Conservation (phyloP, 768 basidiomycete species). For the Suillus paluster region DNA sequence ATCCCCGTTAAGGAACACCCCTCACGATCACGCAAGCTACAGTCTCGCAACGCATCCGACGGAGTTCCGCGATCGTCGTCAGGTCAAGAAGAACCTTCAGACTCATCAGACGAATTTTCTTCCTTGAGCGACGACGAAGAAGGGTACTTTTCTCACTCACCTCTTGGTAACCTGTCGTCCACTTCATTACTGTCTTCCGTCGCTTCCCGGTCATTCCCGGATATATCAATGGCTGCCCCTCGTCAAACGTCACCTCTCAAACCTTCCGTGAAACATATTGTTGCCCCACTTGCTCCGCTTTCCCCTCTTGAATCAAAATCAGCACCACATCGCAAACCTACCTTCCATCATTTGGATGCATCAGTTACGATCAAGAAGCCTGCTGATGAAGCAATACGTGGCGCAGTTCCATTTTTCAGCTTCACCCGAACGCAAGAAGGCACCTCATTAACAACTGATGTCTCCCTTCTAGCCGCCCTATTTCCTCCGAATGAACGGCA, state of each 20-base stretch:
- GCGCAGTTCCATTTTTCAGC: slow-evolving; percentile 73
- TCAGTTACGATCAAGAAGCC: slow-evolving; percentile 19
- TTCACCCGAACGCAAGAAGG: slow-evolving; percentile 80
- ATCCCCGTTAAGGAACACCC: slow-evolving; percentile 42
- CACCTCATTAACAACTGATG: slow-evolving; percentile 76
- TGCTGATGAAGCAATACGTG: slow-evolving; percentile 7
- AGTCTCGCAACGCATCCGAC: not conserved
- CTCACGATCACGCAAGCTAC: not conserved
- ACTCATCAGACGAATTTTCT: slow-evolving; percentile 29
- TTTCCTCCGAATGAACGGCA: slow-evolving; percentile 75
- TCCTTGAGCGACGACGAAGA: slow-evolving; percentile 42
- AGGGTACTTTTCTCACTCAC: slow-evolving; percentile 66
- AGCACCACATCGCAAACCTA: slow-evolving; percentile 14
- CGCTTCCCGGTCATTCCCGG: slow-evolving; percentile 48
- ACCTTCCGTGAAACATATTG: slow-evolving; percentile 42
- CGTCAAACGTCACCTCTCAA: slow-evolving; percentile 37
- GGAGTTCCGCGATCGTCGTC: slow-evolving; percentile 9
- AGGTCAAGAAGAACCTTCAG: slow-evolving; percentile 21
- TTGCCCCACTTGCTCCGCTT: slow-evolving; percentile 38
- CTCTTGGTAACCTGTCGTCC: slow-evolving; percentile 40
- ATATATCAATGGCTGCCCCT: slow-evolving; percentile 39
- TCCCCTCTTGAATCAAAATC: slow-evolving; percentile 28
- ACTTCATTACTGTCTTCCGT: slow-evolving; percentile 38
- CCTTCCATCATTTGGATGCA: slow-evolving; percentile 10
- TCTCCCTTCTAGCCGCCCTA: slow-evolving; percentile 64